Conservation (phyloP, 2,329 filamentous ascomycete species). For the Blumeria graminis region DNA sequence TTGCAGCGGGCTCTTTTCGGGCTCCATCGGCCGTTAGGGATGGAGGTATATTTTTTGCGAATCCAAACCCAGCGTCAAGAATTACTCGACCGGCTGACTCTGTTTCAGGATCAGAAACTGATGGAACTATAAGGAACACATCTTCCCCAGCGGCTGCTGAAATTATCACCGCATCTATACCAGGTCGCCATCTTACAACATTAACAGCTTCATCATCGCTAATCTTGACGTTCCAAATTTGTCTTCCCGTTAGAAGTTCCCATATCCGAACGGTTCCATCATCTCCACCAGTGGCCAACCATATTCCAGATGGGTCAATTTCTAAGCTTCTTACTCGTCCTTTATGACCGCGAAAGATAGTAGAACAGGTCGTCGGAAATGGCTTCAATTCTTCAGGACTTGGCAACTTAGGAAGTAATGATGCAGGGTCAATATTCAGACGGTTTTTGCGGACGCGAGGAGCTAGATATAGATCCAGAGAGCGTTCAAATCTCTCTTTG, state of each 20-base stretch:
- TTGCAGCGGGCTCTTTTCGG: constrained; percentile 52
- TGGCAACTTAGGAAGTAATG: constrained; percentile 75
- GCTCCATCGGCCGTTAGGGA: constrained; percentile 26
- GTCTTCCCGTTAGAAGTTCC: constrained; percentile 65
- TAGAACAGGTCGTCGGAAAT: constrained; percentile 76
- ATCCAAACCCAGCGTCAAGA: constrained; percentile 78
- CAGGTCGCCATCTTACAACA: constrained; percentile 72
- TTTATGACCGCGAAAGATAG: constrained; percentile 68
- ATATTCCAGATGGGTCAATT: constrained; percentile 66
- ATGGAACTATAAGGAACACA: constrained; percentile 62
- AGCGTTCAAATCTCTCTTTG: constrained; percentile 90
- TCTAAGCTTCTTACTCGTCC: constrained; percentile 67
- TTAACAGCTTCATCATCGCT: constrained; percentile 62
- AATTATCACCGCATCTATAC: constrained; percentile 55
- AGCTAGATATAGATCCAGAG: constrained; percentile 82
- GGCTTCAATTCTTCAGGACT: constrained; percentile 82
- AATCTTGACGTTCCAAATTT: constrained; percentile 65
- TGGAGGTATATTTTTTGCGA: constrained; percentile 43
- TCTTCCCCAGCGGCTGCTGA: constrained; percentile 68
- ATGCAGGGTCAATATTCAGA: constrained; percentile 89
- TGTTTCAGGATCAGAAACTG: constrained; percentile 43
- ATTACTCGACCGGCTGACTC: constrained; percentile 53
- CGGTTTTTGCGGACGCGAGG: constrained; percentile 79
- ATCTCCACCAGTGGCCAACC: constrained; percentile 77
- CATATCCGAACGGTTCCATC: constrained; percentile 83